Percentiles rank a stretch among this genome's conserved stretches.
Conservation (phyloP, 2,329 filamentous ascomycete species). For the Lasiodiplodia gonubiensis region DNA sequence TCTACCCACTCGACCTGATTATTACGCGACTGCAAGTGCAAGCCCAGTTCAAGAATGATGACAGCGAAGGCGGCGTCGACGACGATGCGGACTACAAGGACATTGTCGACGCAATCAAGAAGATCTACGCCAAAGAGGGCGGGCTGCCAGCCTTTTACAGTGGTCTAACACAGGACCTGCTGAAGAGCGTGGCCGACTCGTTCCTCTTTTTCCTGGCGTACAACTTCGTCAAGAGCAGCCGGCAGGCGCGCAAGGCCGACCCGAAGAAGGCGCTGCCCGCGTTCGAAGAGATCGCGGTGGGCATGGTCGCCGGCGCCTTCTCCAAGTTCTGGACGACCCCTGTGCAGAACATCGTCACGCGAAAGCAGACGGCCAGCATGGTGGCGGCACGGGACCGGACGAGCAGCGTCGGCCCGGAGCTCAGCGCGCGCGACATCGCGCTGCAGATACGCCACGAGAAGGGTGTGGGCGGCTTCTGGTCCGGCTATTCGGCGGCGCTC, state of each 20-base stretch:
- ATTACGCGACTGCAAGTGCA: slow-evolving; percentile 84
- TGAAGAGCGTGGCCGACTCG: slow-evolving; percentile 66
- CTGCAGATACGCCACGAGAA: slow-evolving; percentile 69
- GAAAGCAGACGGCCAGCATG: slow-evolving; percentile 74
- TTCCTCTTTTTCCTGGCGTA: slow-evolving; percentile 90
- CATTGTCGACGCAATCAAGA: slow-evolving; percentile 70
- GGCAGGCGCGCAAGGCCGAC: slow-evolving; percentile 38
- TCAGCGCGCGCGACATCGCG: slow-evolving; percentile 62
- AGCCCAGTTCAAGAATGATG: slow-evolving; percentile 57
- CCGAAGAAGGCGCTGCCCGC: slow-evolving; percentile 58
- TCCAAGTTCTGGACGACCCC: slow-evolving; percentile 80
- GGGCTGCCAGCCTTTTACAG: slow-evolving; percentile 70
- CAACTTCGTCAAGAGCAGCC: slow-evolving; percentile 59
- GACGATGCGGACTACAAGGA: slow-evolving; percentile 63
- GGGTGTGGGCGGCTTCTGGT: slow-evolving; percentile 80
- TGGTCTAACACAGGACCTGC: slow-evolving; percentile 51
- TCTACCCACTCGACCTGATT: slow-evolving; percentile 83
- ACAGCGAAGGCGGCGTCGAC: slow-evolving; percentile 35
- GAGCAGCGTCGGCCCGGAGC: slow-evolving; percentile 38
- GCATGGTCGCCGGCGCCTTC: slow-evolving; percentile 74
- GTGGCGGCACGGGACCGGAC: slow-evolving; percentile 48
- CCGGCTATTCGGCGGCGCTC: slow-evolving; percentile 81
- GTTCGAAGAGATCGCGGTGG: slow-evolving; percentile 75
- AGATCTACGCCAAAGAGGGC: slow-evolving; percentile 75
- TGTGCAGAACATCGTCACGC: slow-evolving; percentile 79